A percentile compares a stretch with the other conserved stretches of the same genome.
Conservation (phyloP, 768 basidiomycete species). For the Amanita brunnescens region DNA sequence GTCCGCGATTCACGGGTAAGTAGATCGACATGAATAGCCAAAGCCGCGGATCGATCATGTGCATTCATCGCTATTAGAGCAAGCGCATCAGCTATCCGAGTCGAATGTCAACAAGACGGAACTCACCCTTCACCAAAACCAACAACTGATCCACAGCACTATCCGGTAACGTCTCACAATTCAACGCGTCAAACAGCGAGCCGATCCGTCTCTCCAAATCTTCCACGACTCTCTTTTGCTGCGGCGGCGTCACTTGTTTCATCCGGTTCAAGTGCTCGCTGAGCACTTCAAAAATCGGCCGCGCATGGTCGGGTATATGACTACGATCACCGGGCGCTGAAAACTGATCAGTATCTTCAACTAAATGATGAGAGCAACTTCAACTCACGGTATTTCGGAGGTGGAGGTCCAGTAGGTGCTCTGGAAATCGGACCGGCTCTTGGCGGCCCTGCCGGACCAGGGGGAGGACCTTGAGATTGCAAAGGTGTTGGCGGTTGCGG, state of each 20-base stretch:
- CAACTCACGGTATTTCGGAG: constrained; percentile 25
- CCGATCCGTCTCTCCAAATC: constrained; percentile 84
- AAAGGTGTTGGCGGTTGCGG: not conserved
- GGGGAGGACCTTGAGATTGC: constrained; percentile 10
- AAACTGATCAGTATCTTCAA: constrained; percentile 9
- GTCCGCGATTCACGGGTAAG: constrained; percentile 72
- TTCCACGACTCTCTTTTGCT: constrained; percentile 77
- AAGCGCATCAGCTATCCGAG: not conserved
- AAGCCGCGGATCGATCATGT: constrained; percentile 66
- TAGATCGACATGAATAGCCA: constrained; percentile 80
- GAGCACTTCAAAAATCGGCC: constrained; percentile 61
- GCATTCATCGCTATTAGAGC: constrained; percentile 61
- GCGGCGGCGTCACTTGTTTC: constrained; percentile 72
- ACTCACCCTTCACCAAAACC: constrained; percentile 63
- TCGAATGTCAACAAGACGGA: not conserved
- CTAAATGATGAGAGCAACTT: not conserved
- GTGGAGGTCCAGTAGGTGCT: constrained; percentile 13
- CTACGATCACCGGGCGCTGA: constrained; percentile 83
- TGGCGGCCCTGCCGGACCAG: not conserved
- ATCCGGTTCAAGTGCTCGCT: constrained; percentile 52
- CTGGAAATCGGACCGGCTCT: constrained; percentile 8
- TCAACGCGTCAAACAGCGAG: constrained; percentile 83
- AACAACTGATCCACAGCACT: constrained; percentile 64
- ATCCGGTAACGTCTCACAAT: constrained; percentile 73
- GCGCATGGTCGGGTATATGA: constrained; percentile 73